Percentiles rank a stretch among this genome's conserved stretches.
phyloP scores from a whole-genome alignment of 176 grass and related monocot genomes.

The Eragrostis nindensis region DNA sequence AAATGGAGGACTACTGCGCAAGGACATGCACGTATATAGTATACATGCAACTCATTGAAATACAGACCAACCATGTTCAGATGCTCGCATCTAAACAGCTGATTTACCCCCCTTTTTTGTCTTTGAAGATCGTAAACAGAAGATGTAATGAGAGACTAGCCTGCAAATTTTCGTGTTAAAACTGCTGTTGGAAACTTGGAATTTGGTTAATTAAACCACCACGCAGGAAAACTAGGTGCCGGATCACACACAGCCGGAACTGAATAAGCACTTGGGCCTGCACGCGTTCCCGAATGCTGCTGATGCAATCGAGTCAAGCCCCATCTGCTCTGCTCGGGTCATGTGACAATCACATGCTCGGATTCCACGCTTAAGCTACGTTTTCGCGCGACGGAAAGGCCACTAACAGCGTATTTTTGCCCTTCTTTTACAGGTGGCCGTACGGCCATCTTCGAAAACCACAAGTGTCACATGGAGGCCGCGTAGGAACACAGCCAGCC shows the following conservation, averaged over 20 bases:
- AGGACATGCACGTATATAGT: neutral
- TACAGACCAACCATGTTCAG: neutral
- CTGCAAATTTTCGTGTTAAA: neutral
- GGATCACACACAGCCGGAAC: neutral
- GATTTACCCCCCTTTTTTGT: neutral
- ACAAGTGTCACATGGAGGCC: slow-evolving; percentile 28
- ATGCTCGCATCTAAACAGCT: neutral
- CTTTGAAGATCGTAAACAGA: neutral
- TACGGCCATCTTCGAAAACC: slow-evolving; percentile 41
- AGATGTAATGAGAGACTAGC: neutral
- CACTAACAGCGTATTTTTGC: slow-evolving; percentile 23
- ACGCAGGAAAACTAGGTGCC: neutral
- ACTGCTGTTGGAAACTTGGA: neutral
- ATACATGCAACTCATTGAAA: neutral
- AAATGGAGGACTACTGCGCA: neutral
- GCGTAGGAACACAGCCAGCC: slow-evolving; percentile 31
- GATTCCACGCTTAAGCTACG: slow-evolving; percentile 41
- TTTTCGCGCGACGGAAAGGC: slow-evolving; percentile 36
- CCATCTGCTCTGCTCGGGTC: slow-evolving; percentile 25
- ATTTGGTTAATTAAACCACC: neutral
- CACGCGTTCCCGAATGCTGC: neutral
- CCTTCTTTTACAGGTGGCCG: neutral
- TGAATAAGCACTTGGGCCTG: neutral
- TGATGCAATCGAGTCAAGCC: slow-evolving; percentile 22
- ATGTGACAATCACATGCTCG: slow-evolving; percentile 45